These are phyloP conservation scores for Saksenaea vasiformis DNA, from an alignment of 371 early-diverging fungal species.

Conservation along the genomic window DNA sequence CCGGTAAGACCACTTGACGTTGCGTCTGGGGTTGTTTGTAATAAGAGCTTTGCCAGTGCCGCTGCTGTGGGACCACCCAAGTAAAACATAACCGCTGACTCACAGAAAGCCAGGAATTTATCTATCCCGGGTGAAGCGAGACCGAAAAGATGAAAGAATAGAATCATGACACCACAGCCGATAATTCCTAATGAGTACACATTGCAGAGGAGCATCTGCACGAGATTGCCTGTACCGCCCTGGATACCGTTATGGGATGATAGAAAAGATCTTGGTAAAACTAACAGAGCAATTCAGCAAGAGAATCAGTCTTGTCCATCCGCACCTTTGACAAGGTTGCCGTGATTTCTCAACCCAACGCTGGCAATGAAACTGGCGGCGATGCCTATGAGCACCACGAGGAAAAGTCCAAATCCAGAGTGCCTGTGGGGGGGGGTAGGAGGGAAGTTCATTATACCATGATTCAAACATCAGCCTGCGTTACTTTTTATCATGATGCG, in stretches of 20 bases:
- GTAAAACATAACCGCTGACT: conserved; percentile 45
- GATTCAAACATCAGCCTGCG: not conserved
- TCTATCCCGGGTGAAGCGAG: conserved; percentile 30
- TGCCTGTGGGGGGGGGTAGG: conserved; percentile 12
- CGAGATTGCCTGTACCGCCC: conserved; percentile 18
- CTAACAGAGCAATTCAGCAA: conserved; percentile 9
- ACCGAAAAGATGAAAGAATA: conserved; percentile 13
- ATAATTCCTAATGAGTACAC: conserved; percentile 22
- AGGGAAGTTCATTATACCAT: conserved; percentile 15
- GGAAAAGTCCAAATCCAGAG: conserved; percentile 15
- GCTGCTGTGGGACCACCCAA: conserved; percentile 27
- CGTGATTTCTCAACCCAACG: conserved; percentile 46
- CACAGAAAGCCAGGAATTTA: conserved; percentile 42
- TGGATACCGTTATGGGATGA: conserved; percentile 42
- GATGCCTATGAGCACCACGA: conserved; percentile 17
- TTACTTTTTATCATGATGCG: conserved; percentile 17
- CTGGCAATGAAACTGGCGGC: conserved; percentile 39
- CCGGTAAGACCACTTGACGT: conserved; percentile 10
- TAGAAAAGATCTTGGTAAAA: conserved; percentile 32
- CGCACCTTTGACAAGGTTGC: conserved; percentile 42
- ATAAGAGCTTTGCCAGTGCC: conserved; percentile 22
- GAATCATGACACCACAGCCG: conserved; percentile 11
- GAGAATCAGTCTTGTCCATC: not conserved
- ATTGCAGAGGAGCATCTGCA: not conserved
- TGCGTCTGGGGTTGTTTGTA: conserved; percentile 31